Conservation (phyloP, 805 yeast species). For the Candida sanyiensis region DNA sequence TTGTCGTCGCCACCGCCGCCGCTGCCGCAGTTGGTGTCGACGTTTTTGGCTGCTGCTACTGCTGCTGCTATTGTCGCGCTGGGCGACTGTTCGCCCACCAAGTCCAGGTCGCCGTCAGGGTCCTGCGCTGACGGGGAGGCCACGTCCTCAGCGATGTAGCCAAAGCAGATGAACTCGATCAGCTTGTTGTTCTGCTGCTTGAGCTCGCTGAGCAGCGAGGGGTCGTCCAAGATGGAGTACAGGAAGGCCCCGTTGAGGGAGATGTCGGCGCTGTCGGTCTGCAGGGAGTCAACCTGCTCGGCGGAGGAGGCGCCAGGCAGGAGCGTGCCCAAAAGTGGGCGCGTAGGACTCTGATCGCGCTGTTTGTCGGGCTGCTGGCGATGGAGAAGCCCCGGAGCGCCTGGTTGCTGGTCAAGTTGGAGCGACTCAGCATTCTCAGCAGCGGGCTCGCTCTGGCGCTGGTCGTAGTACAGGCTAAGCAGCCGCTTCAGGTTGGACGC, state of each 20-base stretch:
- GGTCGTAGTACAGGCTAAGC: conserved; percentile 35
- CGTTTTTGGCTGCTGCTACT: no score
- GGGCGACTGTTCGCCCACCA: no score
- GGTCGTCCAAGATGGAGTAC: conserved; percentile 32
- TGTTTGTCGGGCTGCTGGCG: not conserved
- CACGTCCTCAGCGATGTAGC: conserved; percentile 28
- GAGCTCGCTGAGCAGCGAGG: conserved; percentile 33
- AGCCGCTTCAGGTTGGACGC: conserved; percentile 33
- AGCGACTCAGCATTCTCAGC: not conserved
- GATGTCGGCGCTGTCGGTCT: conserved; percentile 7
- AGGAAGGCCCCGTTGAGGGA: conserved; percentile 28
- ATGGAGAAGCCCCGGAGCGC: not conserved
- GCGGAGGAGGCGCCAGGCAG: not conserved
- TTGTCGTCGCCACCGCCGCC: no score
- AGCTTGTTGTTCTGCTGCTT: conserved; percentile 36
- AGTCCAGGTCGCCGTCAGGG: conserved; percentile 14
- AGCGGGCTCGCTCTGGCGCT: conserved; percentile 12
- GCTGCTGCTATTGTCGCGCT: no score
- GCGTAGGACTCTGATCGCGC: not conserved
- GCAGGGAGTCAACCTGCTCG: conserved; percentile 4
- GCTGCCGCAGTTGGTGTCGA: no score
- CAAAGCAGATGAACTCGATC: conserved; percentile 47
- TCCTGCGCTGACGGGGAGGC: not conserved
- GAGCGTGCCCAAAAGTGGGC: not conserved
- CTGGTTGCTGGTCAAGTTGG: not conserved